Evolutionary conservation across 257 asterid species (phyloP).

Genomic region (Sherardia arvensis): DNA sequence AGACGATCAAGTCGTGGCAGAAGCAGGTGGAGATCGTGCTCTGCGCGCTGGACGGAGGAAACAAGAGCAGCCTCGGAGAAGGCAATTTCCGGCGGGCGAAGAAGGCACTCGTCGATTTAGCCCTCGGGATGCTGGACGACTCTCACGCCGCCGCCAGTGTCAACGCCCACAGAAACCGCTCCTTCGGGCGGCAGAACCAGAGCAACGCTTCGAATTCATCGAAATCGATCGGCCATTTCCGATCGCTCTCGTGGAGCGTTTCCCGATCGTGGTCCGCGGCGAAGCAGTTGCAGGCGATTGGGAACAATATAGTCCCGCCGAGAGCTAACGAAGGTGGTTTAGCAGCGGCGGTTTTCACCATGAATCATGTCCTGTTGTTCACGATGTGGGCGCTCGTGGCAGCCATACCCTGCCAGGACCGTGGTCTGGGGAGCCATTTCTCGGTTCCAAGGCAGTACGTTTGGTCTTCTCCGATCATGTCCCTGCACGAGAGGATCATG

Average conservation of each 20-base stretch:
- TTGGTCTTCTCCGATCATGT: slow-evolving; percentile 54
- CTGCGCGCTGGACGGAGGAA: slow-evolving; percentile 66
- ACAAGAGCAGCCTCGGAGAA: slow-evolving; percentile 51
- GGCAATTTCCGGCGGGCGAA: slow-evolving; percentile 90
- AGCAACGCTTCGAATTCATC: too few species aligned
- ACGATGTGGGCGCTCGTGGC: slow-evolving; percentile 96
- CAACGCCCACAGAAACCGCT: slow-evolving; percentile 60
- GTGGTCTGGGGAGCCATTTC: slow-evolving; percentile 78
- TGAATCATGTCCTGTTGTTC: slow-evolving; percentile 69
- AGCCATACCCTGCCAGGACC: slow-evolving; percentile 95
- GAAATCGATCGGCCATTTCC: slow-evolving; percentile 39
- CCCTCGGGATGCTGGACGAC: slow-evolving; percentile 83
- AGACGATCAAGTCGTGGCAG: slow-evolving; percentile 82
- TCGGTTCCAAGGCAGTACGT: slow-evolving; percentile 36
- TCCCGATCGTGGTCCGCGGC: slow-evolving; percentile 95
- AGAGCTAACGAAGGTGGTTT: slow-evolving; percentile 58
- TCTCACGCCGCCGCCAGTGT: slow-evolving; percentile 41
- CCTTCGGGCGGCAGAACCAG: slow-evolving; percentile 57
- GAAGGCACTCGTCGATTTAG: slow-evolving; percentile 63
- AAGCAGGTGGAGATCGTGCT: slow-evolving; percentile 72
- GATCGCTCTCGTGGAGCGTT: slow-evolving; percentile 95
- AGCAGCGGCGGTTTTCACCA: slow-evolving; percentile 56
- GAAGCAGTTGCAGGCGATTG: slow-evolving; percentile 72
- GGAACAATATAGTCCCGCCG: slow-evolving; percentile 57
- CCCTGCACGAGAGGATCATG: slow-evolving; percentile 73